These are phyloP conservation scores for Fusarium pseudonygamai DNA, from an alignment of 2,329 filamentous ascomycete genomes.

Conservation along the genomic window DNA sequence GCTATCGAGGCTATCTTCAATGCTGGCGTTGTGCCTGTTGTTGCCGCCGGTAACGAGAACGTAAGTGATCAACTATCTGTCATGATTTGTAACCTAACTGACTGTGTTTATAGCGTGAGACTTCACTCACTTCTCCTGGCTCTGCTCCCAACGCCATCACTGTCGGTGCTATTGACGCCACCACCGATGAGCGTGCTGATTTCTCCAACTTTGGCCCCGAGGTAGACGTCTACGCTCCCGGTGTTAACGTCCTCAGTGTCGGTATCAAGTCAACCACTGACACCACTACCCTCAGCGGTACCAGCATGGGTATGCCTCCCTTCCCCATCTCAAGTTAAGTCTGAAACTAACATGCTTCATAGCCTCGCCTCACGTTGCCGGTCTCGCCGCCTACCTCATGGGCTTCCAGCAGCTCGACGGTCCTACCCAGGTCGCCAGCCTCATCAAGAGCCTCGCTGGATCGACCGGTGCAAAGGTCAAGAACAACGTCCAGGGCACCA, in stretches of 20 bases:
- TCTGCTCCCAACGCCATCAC: slow-evolving; percentile 66
- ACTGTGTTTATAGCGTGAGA: slow-evolving; percentile 52
- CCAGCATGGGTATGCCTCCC: slow-evolving; percentile 61
- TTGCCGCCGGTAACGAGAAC: slow-evolving; percentile 69
- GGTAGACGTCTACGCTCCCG: slow-evolving; percentile 67
- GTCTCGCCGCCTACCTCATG: slow-evolving; percentile 75
- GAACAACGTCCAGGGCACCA: slow-evolving; percentile 57
- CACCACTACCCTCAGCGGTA: slow-evolving; percentile 60
- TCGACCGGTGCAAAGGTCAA: slow-evolving; percentile 55
- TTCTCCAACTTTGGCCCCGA: slow-evolving; percentile 68
- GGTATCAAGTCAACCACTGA: slow-evolving; percentile 60
- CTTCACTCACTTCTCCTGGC: slow-evolving; percentile 61
- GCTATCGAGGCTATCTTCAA: slow-evolving; percentile 60
- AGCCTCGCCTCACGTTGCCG: slow-evolving; percentile 73
- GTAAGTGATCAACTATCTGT: slow-evolving; percentile 38
- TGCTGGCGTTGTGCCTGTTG: slow-evolving; percentile 64
- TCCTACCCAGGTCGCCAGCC: slow-evolving; percentile 49
- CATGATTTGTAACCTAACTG: not conserved
- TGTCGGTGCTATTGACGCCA: slow-evolving; percentile 66
- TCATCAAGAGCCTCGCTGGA: slow-evolving; percentile 65
- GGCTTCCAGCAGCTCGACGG: slow-evolving; percentile 59
- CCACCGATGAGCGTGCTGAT: slow-evolving; percentile 56
- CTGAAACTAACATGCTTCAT: slow-evolving; percentile 21
- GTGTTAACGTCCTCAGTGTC: slow-evolving; percentile 62
- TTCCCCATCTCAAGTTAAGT: not conserved